phyloP scores from a whole-genome alignment of 1,139 yeast genomes.

The Blastobotrys petasosporus region DNA sequence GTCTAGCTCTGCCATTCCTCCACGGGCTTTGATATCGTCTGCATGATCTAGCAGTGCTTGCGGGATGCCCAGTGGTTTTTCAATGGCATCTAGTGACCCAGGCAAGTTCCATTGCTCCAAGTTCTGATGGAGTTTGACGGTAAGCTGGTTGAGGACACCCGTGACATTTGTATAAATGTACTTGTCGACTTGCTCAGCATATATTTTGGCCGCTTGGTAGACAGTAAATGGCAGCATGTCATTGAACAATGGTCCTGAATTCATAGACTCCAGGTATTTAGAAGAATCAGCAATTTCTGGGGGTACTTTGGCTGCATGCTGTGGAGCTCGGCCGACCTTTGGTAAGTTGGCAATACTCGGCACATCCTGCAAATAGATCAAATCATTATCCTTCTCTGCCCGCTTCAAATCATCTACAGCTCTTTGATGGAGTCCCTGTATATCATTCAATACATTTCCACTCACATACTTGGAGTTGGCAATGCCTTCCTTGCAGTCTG shows the following conservation, averaged over 20 bases:
- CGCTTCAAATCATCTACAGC: conserved; percentile 44
- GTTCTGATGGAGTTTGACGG: conserved; percentile 40
- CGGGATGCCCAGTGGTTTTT: conserved; percentile 61
- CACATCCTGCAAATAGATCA: conserved; percentile 63
- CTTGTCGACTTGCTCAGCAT: conserved; percentile 56
- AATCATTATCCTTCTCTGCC: conserved; percentile 74
- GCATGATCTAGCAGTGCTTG: conserved; percentile 49
- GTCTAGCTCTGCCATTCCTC: conserved; percentile 47
- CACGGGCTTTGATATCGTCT: conserved; percentile 48
- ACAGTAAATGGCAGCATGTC: conserved; percentile 61
- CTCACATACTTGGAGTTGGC: conserved; percentile 39
- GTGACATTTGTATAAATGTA: conserved; percentile 49
- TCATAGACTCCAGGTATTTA: conserved; percentile 18
- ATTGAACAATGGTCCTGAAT: conserved; percentile 39
- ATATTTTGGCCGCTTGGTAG: conserved; percentile 63
- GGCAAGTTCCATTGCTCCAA: conserved; percentile 41
- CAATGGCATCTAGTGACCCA: conserved; percentile 57
- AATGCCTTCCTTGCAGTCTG: conserved; percentile 35
- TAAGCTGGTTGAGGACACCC: conserved; percentile 48
- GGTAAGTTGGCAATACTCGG: conserved; percentile 46
- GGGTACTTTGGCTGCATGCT: conserved; percentile 49
- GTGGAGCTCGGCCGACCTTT: conserved; percentile 41
- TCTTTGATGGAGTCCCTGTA: conserved; percentile 42
- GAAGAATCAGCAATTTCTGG: conserved; percentile 27
- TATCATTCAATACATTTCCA: conserved; percentile 41